Percentiles rank a stretch among this genome's conserved stretches.
Conservation (phyloP, 192 early-diverging fungal species). For the Backusella parvicylindrica region DNA sequence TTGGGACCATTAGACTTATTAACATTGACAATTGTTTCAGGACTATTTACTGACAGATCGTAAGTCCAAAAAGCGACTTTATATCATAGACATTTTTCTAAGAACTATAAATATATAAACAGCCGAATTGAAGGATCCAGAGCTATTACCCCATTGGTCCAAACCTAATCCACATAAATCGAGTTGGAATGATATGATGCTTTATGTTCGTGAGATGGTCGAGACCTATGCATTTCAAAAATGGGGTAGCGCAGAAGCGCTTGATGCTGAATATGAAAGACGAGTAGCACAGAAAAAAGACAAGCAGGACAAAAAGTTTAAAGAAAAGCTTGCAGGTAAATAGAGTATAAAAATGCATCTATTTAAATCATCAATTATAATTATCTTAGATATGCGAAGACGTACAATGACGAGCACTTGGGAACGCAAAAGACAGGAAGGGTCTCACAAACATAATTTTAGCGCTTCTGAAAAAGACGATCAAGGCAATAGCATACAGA, state of each 20-base stretch:
- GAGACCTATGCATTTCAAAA: conserved; percentile 93
- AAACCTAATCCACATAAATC: conserved; percentile 93
- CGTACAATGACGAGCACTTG: conserved; percentile 75
- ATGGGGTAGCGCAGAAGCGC: conserved; percentile 81
- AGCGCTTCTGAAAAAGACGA: conserved; percentile 48
- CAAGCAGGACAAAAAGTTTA: conserved; percentile 83
- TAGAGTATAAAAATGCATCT: not conserved
- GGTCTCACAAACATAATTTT: conserved; percentile 72
- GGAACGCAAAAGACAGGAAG: conserved; percentile 58
- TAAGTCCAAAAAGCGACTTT: conserved; percentile 18
- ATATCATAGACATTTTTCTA: not conserved
- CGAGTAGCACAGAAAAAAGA: conserved; percentile 73
- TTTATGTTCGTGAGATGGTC: conserved; percentile 83
- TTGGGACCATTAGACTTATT: not conserved
- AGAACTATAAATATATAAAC: not conserved
- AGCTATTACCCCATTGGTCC: conserved; percentile 77
- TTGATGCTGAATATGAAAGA: conserved; percentile 87
- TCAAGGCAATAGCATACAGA: conserved; percentile 52
- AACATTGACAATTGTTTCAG: conserved; percentile 23
- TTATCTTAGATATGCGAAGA: conserved; percentile 62
- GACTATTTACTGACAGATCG: conserved; percentile 96
- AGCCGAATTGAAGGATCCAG: conserved; percentile 81
- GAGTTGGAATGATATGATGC: conserved; percentile 96
- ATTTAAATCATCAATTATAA: not conserved
- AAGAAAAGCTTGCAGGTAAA: conserved; percentile 66